Conservation (phyloP, 2,329 filamentous ascomycete species). For the Nothophaeocryptopus gaeumannii region DNA sequence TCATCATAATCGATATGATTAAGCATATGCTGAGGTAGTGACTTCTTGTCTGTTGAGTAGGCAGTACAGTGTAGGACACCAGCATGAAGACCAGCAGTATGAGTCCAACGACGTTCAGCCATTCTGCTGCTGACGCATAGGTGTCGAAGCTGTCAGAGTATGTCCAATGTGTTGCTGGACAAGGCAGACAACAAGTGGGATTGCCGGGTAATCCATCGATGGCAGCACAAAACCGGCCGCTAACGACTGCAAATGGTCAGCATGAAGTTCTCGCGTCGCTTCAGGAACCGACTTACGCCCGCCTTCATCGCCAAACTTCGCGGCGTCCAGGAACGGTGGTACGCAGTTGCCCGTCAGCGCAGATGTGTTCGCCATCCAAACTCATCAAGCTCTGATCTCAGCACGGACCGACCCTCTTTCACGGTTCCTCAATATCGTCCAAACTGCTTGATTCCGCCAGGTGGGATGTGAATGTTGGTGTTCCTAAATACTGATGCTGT, state of each 20-base stretch:
- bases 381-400: constrained; percentile 9
- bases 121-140: constrained; percentile 69
- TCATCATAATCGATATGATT: constrained; percentile 68
- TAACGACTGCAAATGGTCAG: constrained; percentile 47
- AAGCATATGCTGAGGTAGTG: constrained; percentile 93
- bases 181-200: constrained; percentile 79
- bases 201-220: constrained; percentile 44
- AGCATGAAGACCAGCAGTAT: constrained; percentile 73
- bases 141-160: constrained; percentile 57
- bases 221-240: constrained; percentile 58
- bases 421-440: no score
- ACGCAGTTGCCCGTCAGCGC: constrained; percentile 57
- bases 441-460: no score
- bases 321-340: constrained; percentile 65
- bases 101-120: constrained; percentile 74
- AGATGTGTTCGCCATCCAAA: constrained; percentile 31
- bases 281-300: constrained; percentile 60
- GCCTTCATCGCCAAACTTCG: constrained; percentile 56
- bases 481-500: not conserved
- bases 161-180: constrained; percentile 77
- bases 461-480: no score
- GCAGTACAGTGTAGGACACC: constrained; percentile 73
- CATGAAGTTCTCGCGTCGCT: not conserved
- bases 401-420: constrained; percentile 8
- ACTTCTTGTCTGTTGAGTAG: constrained; percentile 82